Evolutionary conservation across 139 green algal genomes (phyloP), one percentile per base, ranked within the genome.

Genomic region (Tetraselmis striata): DNA sequence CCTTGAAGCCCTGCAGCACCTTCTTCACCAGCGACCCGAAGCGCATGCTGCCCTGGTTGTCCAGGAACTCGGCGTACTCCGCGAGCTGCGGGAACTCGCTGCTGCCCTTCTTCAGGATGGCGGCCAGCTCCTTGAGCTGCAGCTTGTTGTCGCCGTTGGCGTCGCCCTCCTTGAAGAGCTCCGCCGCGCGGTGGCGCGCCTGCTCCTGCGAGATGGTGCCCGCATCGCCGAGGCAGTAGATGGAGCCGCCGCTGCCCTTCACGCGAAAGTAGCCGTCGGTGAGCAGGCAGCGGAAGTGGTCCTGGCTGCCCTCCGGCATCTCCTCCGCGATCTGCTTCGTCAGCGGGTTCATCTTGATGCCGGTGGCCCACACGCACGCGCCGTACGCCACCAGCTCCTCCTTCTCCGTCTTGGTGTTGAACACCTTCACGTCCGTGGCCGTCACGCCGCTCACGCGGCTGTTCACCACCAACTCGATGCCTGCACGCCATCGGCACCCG

Each of bases 261-360:
- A 97, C 94, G 0, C 90, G 84, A 84, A 98, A 86, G 82, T 85
- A 93, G 26, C 95, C 90, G 75, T 97, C 92, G 23, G 93, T 96
- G 1, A 95, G 59, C 28, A 96, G 87, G 26, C 86, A 94, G 75
- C 94, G 89, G 87, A 96, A 95, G 91, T 98, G 94, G 30, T 84
- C 93, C 89, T 98, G 94, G 25, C 28, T 82, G 78, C 86, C 87
- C 59, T 92, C 89, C 1, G 90, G 90, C 74, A 96, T 85, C 79
- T 80, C 79, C 30, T 89, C 79, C 83, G 95, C 91, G 75, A 98
- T 85, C 87, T 91, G 32, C 87, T 95, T 94, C 76, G 96, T 83
- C 28, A 98, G 85, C 25, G 94, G 95, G 90, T 98, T 94, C 89
- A 96, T 95, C 77, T 92, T 93, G 32, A 98, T 93, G 59, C 95